phyloP scores from a whole-genome alignment of 2,329 filamentous ascomycete genomes.

The Colletotrichum tropicale region DNA sequence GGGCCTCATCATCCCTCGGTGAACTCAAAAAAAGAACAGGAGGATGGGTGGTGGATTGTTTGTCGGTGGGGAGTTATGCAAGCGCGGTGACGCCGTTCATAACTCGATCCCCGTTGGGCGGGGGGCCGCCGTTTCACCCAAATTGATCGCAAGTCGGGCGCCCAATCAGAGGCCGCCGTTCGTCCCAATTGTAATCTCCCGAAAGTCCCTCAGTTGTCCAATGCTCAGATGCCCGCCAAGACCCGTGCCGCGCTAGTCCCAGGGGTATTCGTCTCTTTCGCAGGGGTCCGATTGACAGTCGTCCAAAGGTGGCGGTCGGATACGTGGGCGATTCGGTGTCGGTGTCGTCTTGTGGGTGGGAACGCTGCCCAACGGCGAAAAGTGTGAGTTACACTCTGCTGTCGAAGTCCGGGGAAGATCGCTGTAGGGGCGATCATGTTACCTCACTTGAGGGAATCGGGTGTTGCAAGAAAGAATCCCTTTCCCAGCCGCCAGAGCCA shows the following conservation, averaged over 20 bases:
- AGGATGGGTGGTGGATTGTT: neutral
- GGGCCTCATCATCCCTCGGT: neutral
- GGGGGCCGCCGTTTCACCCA: conserved; percentile 9
- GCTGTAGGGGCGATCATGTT: neutral
- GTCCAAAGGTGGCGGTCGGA: neutral
- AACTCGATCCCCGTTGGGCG: neutral
- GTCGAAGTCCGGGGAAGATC: neutral
- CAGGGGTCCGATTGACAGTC: neutral
- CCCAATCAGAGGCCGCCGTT: neutral
- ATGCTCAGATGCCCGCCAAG: neutral
- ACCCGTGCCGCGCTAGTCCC: neutral
- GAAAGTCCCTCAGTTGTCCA: conserved; percentile 11
- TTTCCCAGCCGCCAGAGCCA: neutral
- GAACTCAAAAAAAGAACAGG: neutral
- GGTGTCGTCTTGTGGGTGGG: neutral
- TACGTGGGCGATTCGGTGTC: neutral
- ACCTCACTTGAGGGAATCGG: conserved; percentile 11
- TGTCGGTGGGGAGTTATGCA: neutral
- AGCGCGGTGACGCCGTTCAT: neutral
- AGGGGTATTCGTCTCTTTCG: neutral
- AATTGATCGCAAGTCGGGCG: neutral
- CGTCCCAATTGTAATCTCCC: conserved; percentile 15
- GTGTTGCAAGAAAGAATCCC: neutral
- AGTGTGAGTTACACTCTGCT: neutral
- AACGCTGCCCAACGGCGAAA: neutral